Evolutionary conservation across 768 basidiomycete genomes (phyloP).

Genomic region (Russula abietina): DNA sequence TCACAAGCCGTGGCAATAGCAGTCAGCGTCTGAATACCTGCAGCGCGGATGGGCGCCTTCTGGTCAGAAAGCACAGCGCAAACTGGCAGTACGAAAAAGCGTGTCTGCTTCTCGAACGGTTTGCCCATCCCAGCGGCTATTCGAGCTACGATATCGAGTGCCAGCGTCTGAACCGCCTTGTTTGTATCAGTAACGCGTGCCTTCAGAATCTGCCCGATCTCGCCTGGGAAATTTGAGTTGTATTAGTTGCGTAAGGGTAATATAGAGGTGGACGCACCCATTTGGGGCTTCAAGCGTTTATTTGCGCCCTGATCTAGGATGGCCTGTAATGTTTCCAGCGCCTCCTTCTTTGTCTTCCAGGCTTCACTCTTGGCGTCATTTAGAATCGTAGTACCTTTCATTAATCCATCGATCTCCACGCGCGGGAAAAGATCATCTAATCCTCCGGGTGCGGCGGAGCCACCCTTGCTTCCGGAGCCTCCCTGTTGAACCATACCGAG

Average conservation of each 20-base stretch:
- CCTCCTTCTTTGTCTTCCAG: slow-evolving; percentile 97
- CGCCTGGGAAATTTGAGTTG: slow-evolving; percentile 46
- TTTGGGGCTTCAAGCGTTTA: slow-evolving; percentile 82
- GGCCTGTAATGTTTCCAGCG: slow-evolving; percentile 75
- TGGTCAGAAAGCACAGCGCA: slow-evolving; percentile 87
- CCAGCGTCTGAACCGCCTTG: slow-evolving; percentile 85
- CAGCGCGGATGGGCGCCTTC: slow-evolving; percentile 77
- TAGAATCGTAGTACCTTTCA: slow-evolving; percentile 78
- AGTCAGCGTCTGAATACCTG: slow-evolving; percentile 71
- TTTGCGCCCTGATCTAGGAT: slow-evolving; percentile 87
- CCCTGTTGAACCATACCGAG: slow-evolving; percentile 42
- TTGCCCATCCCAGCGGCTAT: slow-evolving; percentile 94
- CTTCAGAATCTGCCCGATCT: slow-evolving; percentile 86
- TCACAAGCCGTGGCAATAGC: slow-evolving; percentile 83
- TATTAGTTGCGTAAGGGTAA: slow-evolving; percentile 9
- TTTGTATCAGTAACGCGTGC: slow-evolving; percentile 86
- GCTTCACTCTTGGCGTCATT: slow-evolving; percentile 85
- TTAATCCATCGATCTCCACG: slow-evolving; percentile 81
- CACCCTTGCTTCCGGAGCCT: slow-evolving; percentile 39
- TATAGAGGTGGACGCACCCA: slow-evolving; percentile 53
- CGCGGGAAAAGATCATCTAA: slow-evolving; percentile 94
- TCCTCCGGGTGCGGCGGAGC: slow-evolving; percentile 48
- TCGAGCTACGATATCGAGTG: slow-evolving; percentile 84
- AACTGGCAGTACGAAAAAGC: slow-evolving; percentile 69
- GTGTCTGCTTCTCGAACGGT: slow-evolving; percentile 85